Percentiles rank a stretch among this genome's conserved stretches.
Evolutionary conservation across 108 stramenopile species (phyloP).

Genomic region (Pseudonitzschia multistriata): DNA sequence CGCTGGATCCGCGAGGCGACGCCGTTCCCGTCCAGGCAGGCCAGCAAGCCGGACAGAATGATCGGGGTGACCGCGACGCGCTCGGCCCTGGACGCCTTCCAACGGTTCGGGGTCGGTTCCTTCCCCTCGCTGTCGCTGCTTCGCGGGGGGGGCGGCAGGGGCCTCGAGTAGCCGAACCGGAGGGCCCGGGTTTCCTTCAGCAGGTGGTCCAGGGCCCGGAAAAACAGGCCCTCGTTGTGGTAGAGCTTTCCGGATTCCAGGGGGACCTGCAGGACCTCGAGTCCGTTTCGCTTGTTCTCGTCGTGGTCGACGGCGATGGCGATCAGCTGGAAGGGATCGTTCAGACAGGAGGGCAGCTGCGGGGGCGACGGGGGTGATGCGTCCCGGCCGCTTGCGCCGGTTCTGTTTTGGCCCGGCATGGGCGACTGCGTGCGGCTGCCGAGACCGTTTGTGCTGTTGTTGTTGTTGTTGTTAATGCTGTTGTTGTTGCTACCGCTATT

Average conservation of each 20-base stretch:
- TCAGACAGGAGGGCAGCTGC: neutral
- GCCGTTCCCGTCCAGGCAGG: neutral
- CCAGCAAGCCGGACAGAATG: constrained; percentile 38
- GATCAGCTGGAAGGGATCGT: constrained; percentile 30
- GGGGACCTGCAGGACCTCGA: constrained; percentile 21
- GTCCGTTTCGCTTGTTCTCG: constrained; percentile 17
- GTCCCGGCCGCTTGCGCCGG: too few species aligned
- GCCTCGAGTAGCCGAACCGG: neutral
- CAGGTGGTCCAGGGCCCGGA: constrained; percentile 17
- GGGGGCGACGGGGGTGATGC: neutral
- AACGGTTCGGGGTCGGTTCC: neutral
- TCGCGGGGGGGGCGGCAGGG: neutral
- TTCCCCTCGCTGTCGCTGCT: neutral
- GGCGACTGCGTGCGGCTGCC: too few species aligned
- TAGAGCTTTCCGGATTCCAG: constrained; percentile 36
- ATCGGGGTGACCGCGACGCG: constrained; percentile 34
- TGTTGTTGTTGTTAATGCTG: neutral
- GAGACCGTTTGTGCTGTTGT: too few species aligned
- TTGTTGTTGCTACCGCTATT: neutral
- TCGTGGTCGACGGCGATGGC: constrained; percentile 35
- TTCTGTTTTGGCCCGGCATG: too few species aligned
- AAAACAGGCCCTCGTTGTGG: constrained; percentile 23
- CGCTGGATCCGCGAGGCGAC: neutral
- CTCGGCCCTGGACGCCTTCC: neutral
- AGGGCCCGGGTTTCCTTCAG: constrained; percentile 16